Evolutionary conservation across 805 yeast species (phyloP).

Genomic region (Wickerhamiella alocasiicola): DNA sequence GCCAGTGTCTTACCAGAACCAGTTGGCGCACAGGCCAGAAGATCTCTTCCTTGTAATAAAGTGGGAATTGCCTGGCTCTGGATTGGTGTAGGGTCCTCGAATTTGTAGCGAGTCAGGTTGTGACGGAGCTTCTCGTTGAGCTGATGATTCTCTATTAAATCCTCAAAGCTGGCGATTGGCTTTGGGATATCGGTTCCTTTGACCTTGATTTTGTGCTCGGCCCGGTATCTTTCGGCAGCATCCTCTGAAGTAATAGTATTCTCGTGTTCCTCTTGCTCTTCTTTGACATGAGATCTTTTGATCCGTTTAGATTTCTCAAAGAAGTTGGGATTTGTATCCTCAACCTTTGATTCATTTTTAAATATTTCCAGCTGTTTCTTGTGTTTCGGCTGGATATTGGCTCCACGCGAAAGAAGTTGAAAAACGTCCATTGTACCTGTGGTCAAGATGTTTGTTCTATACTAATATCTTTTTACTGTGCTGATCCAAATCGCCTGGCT

Average conservation of each 20-base stretch:
- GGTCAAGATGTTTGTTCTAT: too few species aligned
- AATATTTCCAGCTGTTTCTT: conserved; percentile 24
- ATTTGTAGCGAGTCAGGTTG: conserved; percentile 57
- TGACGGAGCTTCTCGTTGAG: conserved; percentile 45
- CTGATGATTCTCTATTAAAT: conserved; percentile 54
- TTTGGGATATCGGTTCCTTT: conserved; percentile 79
- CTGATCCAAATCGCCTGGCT: too few species aligned
- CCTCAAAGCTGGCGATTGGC: conserved; percentile 83
- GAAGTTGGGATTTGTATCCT: conserved; percentile 57
- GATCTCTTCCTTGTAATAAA: conserved; percentile 54
- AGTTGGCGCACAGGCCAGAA: conserved; percentile 93
- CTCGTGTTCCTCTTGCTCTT: conserved; percentile 17
- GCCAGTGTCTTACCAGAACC: conserved; percentile 97
- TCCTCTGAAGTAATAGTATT: conserved; percentile 35
- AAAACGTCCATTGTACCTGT: conserved; percentile 61
- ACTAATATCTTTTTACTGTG: too few species aligned
- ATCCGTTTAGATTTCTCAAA: conserved; percentile 38
- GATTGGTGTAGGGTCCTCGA: conserved; percentile 81
- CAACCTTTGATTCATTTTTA: conserved; percentile 18
- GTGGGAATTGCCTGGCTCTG: conserved; percentile 85
- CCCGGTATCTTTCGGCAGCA: conserved; percentile 53
- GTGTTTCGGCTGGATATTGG: conserved; percentile 49
- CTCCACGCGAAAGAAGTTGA: conserved; percentile 74
- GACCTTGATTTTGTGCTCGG: conserved; percentile 51
- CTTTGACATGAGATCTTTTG: conserved; percentile 4